A percentile compares a stretch with the other conserved stretches of the same genome.
Evolutionary conservation across 2,329 filamentous ascomycete species (phyloP).

Genomic region (Ophiostoma ulmi): DNA sequence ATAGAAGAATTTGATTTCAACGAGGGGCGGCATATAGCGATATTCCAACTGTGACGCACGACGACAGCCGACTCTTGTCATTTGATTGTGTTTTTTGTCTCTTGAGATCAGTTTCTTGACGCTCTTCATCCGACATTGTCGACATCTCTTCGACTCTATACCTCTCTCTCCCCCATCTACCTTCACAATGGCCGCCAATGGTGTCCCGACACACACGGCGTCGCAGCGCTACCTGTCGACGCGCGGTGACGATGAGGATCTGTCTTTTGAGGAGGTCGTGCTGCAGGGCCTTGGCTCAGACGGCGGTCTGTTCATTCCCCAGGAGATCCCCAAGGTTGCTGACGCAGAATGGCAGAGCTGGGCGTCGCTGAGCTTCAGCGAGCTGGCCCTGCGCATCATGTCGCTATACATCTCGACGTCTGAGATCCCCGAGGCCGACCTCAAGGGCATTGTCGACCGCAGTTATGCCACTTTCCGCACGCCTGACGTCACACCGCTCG

Average conservation of each 20-base stretch:
- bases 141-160: neutral
- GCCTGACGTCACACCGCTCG: slow-evolving; percentile 70
- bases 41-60: slow-evolving; percentile 2
- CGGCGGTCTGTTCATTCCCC: slow-evolving; percentile 83
- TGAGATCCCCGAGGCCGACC: slow-evolving; percentile 75
- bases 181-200: slow-evolving; percentile 25
- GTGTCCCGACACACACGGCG: slow-evolving; percentile 26
- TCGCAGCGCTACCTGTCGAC: slow-evolving; percentile 30
- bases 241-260: slow-evolving; percentile 37
- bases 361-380: slow-evolving; percentile 71
- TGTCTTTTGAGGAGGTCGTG: slow-evolving; percentile 87
- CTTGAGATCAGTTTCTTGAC: slow-evolving; percentile 17
- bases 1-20: neutral
- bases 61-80: neutral
- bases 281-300: slow-evolving; percentile 83
- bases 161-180: neutral
- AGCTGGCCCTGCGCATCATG: slow-evolving; percentile 79
- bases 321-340: slow-evolving; percentile 60
- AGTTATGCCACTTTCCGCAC: slow-evolving; percentile 88
- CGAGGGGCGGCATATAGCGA: neutral
- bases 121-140: slow-evolving; percentile 16
- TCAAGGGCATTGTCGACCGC: slow-evolving; percentile 75
- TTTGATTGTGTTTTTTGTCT: neutral
- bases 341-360: slow-evolving; percentile 53
- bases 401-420: slow-evolving; percentile 77